phyloP scores from a whole-genome alignment of 2,329 filamentous ascomycete species.

The Pyrenochaeta sp. region DNA sequence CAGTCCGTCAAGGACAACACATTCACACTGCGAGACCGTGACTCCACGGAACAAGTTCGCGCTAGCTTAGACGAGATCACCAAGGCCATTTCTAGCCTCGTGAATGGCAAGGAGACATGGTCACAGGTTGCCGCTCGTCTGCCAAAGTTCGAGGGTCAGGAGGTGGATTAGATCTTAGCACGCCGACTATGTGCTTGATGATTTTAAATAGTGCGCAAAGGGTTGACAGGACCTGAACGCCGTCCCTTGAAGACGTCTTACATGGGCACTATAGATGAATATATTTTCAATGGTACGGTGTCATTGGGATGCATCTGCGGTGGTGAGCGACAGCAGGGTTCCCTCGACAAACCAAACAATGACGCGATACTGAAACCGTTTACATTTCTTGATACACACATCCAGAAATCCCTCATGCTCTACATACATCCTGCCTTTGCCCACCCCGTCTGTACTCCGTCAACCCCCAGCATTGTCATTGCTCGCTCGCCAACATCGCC shows the following conservation, averaged over 20 bases:
- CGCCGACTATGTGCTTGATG: not conserved
- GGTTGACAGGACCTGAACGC: not conserved
- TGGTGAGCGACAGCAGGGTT: too few relatives aligned
- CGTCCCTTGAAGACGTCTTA: not conserved
- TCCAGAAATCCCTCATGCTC: not conserved
- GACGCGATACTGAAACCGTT: not conserved
- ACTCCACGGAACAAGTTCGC: slow-evolving; percentile 89
- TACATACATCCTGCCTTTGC: not conserved
- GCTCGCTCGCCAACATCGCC: not conserved
- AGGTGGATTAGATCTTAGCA: slow-evolving; percentile 37
- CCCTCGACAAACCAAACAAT: not conserved
- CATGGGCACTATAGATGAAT: not conserved
- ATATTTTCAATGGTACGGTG: not conserved
- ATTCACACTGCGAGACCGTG: slow-evolving; percentile 84
- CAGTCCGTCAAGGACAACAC: slow-evolving; percentile 88
- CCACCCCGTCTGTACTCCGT: not conserved
- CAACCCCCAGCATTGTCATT: not conserved
- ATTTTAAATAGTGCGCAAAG: not conserved
- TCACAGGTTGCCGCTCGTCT: slow-evolving; percentile 77
- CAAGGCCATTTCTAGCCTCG: slow-evolving; percentile 71
- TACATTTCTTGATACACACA: slow-evolving; percentile 1
- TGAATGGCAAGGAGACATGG: slow-evolving; percentile 70
- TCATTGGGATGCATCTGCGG: not conserved
- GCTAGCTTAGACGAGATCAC: slow-evolving; percentile 82
- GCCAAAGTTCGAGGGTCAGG: slow-evolving; percentile 74